Percentiles rank a stretch among this genome's conserved stretches.
phyloP scores from a whole-genome alignment of 2,329 filamentous ascomycete species.

The Sphaerulina musiva region DNA sequence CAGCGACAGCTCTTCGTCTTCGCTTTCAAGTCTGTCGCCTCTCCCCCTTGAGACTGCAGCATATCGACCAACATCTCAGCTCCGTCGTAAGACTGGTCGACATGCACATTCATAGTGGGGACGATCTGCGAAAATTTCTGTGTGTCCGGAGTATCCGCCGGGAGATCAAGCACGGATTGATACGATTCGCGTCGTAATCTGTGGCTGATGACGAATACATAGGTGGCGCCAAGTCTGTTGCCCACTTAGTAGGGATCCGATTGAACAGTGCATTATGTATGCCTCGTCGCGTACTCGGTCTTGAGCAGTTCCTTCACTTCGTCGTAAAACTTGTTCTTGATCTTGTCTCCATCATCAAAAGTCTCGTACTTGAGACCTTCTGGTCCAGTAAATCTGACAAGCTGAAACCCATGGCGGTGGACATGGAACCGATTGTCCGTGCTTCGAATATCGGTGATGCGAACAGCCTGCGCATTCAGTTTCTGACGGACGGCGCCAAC shows the following conservation, averaged over 20 bases:
- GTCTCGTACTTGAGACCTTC: conserved; percentile 5
- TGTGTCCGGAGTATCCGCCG: conserved; percentile 3
- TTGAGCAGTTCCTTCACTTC: conserved; percentile 9
- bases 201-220: conserved; percentile 4
- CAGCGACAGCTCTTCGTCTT: conserved; percentile 7
- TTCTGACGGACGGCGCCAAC: conserved; percentile 6
- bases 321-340: background rate
- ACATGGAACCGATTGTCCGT: conserved; percentile 6
- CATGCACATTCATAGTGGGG: conserved; percentile 4
- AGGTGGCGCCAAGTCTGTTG: conserved; percentile 2
- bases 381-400: conserved; percentile 2
- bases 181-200: conserved; percentile 1
- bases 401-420: conserved; percentile 8
- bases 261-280: background rate
- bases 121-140: background rate
- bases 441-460: conserved; percentile 4
- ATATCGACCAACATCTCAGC: conserved; percentile 1
- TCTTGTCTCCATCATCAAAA: background rate
- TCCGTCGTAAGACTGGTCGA: conserved; percentile 8
- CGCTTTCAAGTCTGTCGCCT: background rate
- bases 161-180: background rate
- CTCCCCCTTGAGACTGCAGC: background rate
- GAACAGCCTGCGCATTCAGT: background rate
- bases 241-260: background rate
- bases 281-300: conserved; percentile 2